Evolutionary conservation across 441 rosid genomes (phyloP), one percentile per base, ranked within the genome.

Genomic region (Theobroma grandiflorum): DNA sequence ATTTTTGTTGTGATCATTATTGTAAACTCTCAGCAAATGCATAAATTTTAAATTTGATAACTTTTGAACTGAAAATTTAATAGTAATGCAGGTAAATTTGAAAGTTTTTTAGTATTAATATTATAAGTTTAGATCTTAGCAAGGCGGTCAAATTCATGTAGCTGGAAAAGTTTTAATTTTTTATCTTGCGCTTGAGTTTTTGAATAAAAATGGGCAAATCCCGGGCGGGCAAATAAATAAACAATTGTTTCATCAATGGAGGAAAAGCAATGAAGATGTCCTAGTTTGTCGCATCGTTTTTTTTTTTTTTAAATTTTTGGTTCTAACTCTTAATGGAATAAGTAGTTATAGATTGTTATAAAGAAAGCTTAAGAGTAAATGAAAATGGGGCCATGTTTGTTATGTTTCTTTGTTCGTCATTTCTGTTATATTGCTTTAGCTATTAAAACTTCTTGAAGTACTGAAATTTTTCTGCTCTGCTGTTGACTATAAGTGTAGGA

Each of bases 321-420:
- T 53, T 18, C n/a, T 70, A 35, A 18, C 49, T 71, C 50, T 71
- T 70, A 31, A 49, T 70, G 74, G 74, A 70, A 49, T 69, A 14
- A 47, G 57, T 47, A 47, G 58, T 69, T 50, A 16, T 4, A 31
- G 35, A 42, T 45, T 11, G 35, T 42, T 67, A 67, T 69, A 67
- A 50, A 70, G 6, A 26, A 6, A 10, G 58, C 11, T 70, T 70
- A 26, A 20, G n/a, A 37, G 33, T 14, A 42, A 45, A 20, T 20
- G 53, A 47, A 69, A 45, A 63, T 33, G 20, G 38, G 37, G 4
- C 8, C 53, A 42, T 42, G 18, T 47, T 45, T 22, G 8, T 53
- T 38, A 12, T 16, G 7, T 53, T 16, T 63, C 15, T 72, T 8
- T 33, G 33, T 15, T 42, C 55, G 31, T 70, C 74, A 22, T 47